These are phyloP conservation scores for Dioszegia aurantiaca DNA, from an alignment of 768 basidiomycete species.

Conservation along the genomic window DNA sequence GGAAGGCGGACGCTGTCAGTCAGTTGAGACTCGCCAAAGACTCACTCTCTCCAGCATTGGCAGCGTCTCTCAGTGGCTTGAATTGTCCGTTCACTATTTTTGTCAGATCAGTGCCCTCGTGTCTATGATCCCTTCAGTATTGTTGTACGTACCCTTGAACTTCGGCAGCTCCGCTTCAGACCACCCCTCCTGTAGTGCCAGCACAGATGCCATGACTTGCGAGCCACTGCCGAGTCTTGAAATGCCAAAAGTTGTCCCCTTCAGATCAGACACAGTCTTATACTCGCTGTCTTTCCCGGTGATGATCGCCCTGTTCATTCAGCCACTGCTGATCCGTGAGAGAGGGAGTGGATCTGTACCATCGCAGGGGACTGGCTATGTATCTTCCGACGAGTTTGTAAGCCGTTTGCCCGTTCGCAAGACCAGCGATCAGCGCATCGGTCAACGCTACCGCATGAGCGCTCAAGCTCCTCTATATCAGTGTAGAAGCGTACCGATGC, in stretches of 20 bases:
- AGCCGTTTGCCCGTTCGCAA: conserved; percentile 79
- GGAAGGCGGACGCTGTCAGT: conserved; percentile 30
- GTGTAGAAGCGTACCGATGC: conserved; percentile 28
- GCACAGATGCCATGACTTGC: conserved; percentile 85
- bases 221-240: conserved; percentile 68
- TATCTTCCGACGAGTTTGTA: conserved; percentile 93
- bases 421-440: conserved; percentile 84
- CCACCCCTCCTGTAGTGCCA: conserved; percentile 88
- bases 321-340: too few species aligned
- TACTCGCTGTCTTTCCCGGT: conserved; percentile 73
- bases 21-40: not conserved
- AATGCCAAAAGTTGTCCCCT: conserved; percentile 81
- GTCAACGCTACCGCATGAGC: conserved; percentile 74
- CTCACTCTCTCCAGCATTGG: conserved; percentile 76
- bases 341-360: too few species aligned
- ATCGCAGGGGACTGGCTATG: conserved; percentile 82
- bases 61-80: conserved; percentile 67
- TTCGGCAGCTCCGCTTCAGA: conserved; percentile 52
- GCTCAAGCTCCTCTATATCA: conserved; percentile 51
- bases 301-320: conserved; percentile 71
- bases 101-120: too few species aligned
- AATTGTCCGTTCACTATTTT: conserved; percentile 50
- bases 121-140: conserved; percentile 1
- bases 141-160: conserved; percentile 63
- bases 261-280: conserved; percentile 68